Evolutionary conservation across 305 asterid species (phyloP).

Genomic region (Fraxinus sp.): DNA sequence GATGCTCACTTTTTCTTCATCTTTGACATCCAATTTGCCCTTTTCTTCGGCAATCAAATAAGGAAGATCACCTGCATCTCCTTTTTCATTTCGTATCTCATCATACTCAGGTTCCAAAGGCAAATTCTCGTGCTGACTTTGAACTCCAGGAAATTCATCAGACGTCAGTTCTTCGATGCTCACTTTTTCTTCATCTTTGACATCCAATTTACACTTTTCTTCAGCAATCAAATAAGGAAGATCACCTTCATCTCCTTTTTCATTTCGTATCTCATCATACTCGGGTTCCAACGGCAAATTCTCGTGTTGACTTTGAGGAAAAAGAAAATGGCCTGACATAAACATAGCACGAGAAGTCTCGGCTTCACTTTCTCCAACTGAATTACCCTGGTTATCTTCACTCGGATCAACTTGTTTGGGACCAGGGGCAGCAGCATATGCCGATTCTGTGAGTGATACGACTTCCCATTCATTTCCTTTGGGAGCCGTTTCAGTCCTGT

Average conservation of each 20-base stretch:
- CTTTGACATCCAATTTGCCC: constrained; percentile 34
- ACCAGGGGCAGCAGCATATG: constrained; percentile 79
- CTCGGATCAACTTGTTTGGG: constrained; percentile 35
- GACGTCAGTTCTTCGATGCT: constrained; percentile 36
- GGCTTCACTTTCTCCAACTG: constrained; percentile 35
- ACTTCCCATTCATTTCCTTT: constrained; percentile 95
- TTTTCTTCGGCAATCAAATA: constrained; percentile 38
- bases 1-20: constrained; percentile 35
- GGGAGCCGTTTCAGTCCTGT: constrained; percentile 44
- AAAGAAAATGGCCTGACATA: constrained; percentile 74
- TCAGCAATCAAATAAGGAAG: constrained; percentile 32
- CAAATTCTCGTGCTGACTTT: constrained; percentile 62
- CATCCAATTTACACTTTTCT: constrained; percentile 32
- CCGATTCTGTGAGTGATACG: constrained; percentile 75
- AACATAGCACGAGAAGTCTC: constrained; percentile 64
- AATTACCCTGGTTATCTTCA: constrained; percentile 34
- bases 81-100: constrained; percentile 46
- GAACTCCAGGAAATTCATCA: constrained; percentile 49
- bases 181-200: constrained; percentile 39
- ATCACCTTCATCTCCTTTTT: constrained; percentile 38
- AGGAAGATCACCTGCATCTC: constrained; percentile 30
- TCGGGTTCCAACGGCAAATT: constrained; percentile 71
- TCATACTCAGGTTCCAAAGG: constrained; percentile 54
- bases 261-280: constrained; percentile 37
- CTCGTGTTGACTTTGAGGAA: constrained; percentile 84